Evolutionary conservation across 176 grass and related monocot genomes (phyloP), one percentile per base, ranked within the genome.

Genomic region (Eragrostis curvula): DNA sequence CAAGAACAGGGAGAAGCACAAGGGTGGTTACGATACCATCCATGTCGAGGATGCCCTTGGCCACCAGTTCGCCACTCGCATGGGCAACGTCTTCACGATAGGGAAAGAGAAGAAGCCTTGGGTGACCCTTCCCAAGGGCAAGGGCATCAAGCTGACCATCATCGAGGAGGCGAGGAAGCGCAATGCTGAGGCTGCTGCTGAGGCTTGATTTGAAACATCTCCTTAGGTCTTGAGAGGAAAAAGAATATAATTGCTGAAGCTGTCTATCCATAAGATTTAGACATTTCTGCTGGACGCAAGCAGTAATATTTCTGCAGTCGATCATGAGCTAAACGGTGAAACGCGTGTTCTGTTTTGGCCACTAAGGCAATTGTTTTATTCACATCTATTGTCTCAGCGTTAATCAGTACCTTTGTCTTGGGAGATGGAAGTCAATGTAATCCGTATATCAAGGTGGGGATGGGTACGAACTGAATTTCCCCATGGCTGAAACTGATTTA

Each of bases 1-100:
- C 75, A 89, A 89, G 68, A 89, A 66, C 59, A 68, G 87, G 77
- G 87, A 89, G 75, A 89, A 89, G 75, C 87, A 89, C 3, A 85
- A 84, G 68, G 80, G 80, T 46, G 80, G 67, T 27, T 89, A 85
- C 0, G 87, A 85, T 45, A 89, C 81, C 56, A 75, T 89, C 42
- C 87, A 89, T 0, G 45, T 89, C 1, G 81, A 89, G 48, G 87
- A 89, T 74, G 27, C 87, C 3, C 68, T 59, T 1, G 87, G 81
- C 41, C 87, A 89, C 9, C 81, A 89, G 51, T 89, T 89, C 7
- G 81, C 87, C 18, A 89, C 87, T 42, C 87, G 81, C 45, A 52
- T 89, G 68, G 75, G 87, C 12, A 89, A 85, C 0, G 82, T 89
- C 36, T 89, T 89, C 59, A 89, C 81, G 30, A 80, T 89, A 3